Conservation (phyloP, 2,329 filamentous ascomycete genomes). For the Fusarium acutatum region DNA sequence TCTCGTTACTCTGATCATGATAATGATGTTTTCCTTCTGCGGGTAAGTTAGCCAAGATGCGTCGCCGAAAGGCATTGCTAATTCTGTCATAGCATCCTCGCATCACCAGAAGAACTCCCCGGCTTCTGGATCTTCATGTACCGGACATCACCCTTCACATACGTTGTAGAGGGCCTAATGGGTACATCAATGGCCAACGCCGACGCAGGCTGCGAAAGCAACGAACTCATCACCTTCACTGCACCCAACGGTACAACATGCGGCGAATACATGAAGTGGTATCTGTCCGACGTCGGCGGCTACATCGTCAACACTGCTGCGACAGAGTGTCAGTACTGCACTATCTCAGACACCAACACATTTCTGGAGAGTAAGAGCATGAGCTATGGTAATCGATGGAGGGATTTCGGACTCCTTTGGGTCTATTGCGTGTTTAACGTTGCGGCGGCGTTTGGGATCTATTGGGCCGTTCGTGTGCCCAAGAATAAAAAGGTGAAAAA, state of each 20-base stretch:
- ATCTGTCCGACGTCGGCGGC: slow-evolving; percentile 57
- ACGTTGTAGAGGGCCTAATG: slow-evolving; percentile 73
- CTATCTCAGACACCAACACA: slow-evolving; percentile 49
- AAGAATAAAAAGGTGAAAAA: slow-evolving; percentile 40
- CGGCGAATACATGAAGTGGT: slow-evolving; percentile 60
- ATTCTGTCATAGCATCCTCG: slow-evolving; percentile 54
- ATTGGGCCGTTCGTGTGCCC: slow-evolving; percentile 54
- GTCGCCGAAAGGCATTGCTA: no score
- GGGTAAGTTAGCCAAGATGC: slow-evolving; percentile 61
- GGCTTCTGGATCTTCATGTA: slow-evolving; percentile 84
- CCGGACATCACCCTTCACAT: slow-evolving; percentile 77
- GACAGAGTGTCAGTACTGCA: slow-evolving; percentile 56
- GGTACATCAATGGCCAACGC: slow-evolving; percentile 70
- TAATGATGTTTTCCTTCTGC: slow-evolving; percentile 69
- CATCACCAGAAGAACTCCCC: slow-evolving; percentile 67
- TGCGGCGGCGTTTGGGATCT: slow-evolving; percentile 57
- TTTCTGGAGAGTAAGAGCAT: slow-evolving; percentile 53
- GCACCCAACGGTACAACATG: slow-evolving; percentile 65
- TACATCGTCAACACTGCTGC: slow-evolving; percentile 45
- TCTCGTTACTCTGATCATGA: slow-evolving; percentile 70
- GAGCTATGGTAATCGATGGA: slow-evolving; percentile 60
- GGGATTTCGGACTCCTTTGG: slow-evolving; percentile 65
- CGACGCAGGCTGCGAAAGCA: slow-evolving; percentile 65
- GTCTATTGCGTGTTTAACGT: slow-evolving; percentile 63
- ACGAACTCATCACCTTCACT: slow-evolving; percentile 71